Conservation (phyloP, 768 basidiomycete species). For the Pleurotus platypus region DNA sequence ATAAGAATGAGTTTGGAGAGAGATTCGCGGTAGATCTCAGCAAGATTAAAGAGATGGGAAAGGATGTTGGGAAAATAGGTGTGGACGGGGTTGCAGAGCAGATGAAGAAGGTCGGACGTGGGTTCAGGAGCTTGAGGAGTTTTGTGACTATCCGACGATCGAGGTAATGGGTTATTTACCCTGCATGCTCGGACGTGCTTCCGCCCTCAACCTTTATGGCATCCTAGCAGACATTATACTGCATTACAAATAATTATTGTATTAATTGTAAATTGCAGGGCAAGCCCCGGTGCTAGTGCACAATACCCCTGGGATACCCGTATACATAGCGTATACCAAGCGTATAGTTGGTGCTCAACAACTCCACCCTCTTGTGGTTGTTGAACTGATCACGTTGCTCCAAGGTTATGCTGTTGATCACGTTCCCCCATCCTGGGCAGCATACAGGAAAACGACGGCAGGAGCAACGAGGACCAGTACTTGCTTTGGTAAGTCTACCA, state of each 20-base stretch:
- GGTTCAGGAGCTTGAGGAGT: constrained; percentile 1
- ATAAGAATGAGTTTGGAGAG: background rate
- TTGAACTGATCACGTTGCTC: too few species aligned
- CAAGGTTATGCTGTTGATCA: too few species aligned
- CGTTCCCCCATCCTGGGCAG: too few species aligned
- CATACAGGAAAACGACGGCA: too few species aligned
- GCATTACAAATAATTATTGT: background rate
- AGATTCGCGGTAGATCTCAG: background rate
- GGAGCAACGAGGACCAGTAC: too few species aligned
- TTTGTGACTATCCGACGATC: background rate
- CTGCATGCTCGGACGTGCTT: background rate
- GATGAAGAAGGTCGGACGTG: constrained; percentile 7
- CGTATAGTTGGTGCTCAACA: background rate
- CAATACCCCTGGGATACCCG: background rate
- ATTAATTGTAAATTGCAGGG: background rate
- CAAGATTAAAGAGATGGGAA: constrained; percentile 3
- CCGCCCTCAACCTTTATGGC: background rate
- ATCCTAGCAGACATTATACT: background rate
- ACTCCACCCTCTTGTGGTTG: background rate
- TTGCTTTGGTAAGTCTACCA: too few species aligned
- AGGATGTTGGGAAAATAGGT: constrained; percentile 1
- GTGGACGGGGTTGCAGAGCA: constrained; percentile 2
- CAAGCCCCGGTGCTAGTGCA: background rate
- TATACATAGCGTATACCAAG: background rate
- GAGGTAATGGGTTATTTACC: background rate